phyloP scores from a whole-genome alignment of 768 basidiomycete genomes.

The Suillus discolor region DNA sequence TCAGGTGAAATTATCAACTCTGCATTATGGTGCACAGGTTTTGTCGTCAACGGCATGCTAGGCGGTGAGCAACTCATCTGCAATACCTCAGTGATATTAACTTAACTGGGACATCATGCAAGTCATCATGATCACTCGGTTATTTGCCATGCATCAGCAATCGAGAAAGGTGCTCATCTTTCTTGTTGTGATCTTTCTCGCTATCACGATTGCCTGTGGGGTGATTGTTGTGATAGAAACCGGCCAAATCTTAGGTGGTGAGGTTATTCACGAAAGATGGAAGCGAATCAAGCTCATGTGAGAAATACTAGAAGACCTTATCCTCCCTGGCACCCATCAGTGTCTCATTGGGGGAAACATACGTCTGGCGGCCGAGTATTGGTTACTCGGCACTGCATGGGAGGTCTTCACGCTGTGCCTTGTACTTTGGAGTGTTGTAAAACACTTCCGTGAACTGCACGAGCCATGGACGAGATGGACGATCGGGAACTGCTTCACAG shows the following conservation, averaged over 20 bases:
- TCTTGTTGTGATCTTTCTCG: not conserved
- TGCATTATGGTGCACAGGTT: not conserved
- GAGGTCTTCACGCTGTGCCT: not conserved
- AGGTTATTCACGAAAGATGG: not conserved
- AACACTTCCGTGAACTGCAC: not conserved
- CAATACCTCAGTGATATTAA: not conserved
- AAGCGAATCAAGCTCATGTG: not conserved
- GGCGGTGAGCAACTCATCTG: not conserved
- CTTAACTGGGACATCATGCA: not conserved
- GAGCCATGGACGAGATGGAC: not conserved
- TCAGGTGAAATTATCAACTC: not conserved
- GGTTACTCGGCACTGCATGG: not conserved
- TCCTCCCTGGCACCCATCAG: not conserved
- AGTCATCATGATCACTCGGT: not conserved
- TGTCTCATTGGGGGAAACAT: not conserved
- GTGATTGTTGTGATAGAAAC: not conserved
- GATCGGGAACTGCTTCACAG: not conserved
- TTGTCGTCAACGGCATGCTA: not conserved
- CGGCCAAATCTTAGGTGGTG: not conserved
- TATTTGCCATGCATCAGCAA: slow-evolving; percentile 3
- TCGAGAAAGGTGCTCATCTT: not conserved
- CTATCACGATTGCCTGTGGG: not conserved
- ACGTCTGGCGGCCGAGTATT: not conserved
- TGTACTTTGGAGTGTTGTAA: not conserved
- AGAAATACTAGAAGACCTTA: not conserved